Base-by-base conservation (phyloP, 768 basidiomycete species). In the Tephrocybe sp. region DNA sequence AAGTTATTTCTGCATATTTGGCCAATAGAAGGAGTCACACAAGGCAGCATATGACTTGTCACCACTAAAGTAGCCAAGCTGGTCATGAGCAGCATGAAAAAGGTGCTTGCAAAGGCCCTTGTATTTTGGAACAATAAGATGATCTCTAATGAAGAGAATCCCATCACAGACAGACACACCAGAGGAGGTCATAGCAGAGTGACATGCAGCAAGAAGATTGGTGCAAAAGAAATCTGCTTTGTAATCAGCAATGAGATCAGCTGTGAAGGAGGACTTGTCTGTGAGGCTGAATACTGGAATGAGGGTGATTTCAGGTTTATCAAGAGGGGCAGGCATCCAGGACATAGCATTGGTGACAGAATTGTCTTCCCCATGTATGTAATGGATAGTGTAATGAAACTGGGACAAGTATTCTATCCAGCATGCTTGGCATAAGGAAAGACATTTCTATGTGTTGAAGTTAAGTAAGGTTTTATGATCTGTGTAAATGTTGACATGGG, bases 391-490 rank as follows among this genome's bases (percentile, higher is more conserved):
- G 44, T 59, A 63, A 24, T 74, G 63, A 42, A 64, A 76, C 18
- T 75, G 66, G 0, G 63, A 52, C 2, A 76, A 40, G 30, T 62
- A 62, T 57, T 72, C 60, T 37, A 59, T 55, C 75, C 73, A 74
- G 0, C 62, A 39, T 0, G 59, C 56, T 36, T 73, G 73, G 0
- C 58, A 44, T 0, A 58, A 53, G 0, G 65, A 71, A 0, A 74
- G 50, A 14, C 70, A 58, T 2, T 46, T 36, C 45, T 75, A 70
- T 0, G 47, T 50, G 1, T 55, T 9, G 25, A 75, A 69, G 28
- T 66, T 58, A 43, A 67, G 56, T 4, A 73, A 58, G 0, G 70
- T 45, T 18, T 34, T 33, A n/a, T 45, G 28, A 12, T 45, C 44
- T 1, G 44, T 45, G 17, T 18, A 45, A 3, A 45, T 26, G 67